A percentile compares a stretch with the other conserved stretches of the same genome.
These are phyloP conservation scores for Penicillium desertorum DNA, from an alignment of 495 filamentous ascomycete species.

Conservation along the genomic window DNA sequence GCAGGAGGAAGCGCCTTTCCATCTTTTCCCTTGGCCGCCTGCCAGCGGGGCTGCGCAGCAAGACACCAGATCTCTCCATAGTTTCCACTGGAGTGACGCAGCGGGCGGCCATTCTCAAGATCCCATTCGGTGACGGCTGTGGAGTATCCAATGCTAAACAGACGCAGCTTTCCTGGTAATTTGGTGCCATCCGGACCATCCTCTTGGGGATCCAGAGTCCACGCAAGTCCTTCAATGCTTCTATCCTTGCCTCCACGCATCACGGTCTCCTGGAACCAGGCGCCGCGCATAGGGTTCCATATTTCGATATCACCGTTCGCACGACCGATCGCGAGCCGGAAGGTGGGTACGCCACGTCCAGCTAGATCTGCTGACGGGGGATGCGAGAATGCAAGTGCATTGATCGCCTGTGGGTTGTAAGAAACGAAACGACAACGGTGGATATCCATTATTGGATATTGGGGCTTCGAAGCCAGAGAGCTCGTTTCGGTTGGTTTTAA, in stretches of 20 bases:
- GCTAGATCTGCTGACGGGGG: constrained; percentile 55
- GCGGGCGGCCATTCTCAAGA: constrained; percentile 69
- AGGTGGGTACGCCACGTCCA: constrained; percentile 53
- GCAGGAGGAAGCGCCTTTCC: constrained; percentile 33
- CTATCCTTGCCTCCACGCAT: constrained; percentile 81
- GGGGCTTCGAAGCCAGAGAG: constrained; percentile 22
- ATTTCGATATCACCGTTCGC: constrained; percentile 97
- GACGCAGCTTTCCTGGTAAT: constrained; percentile 69
- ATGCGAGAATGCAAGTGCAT: constrained; percentile 91
- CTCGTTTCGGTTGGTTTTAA: constrained; percentile 14
- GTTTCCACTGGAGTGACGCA: constrained; percentile 83
- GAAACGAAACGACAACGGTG: constrained; percentile 96
- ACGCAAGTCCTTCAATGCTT: constrained; percentile 85
- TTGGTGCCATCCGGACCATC: constrained; percentile 59
- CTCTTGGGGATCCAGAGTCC: constrained; percentile 84
- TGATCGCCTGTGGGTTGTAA: constrained; percentile 91
- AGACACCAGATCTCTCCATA: constrained; percentile 97
- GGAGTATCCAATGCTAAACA: constrained; percentile 97
- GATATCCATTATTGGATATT: constrained; percentile 70
- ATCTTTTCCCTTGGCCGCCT: constrained; percentile 38
- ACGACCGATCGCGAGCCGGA: constrained; percentile 84
- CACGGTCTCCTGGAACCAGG: constrained; percentile 87
- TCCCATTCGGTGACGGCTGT: constrained; percentile 94
- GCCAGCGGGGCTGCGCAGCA: constrained; percentile 73
- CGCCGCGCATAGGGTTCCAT: constrained; percentile 86